These are phyloP conservation scores for Penicillium sp. DNA, from an alignment of 2,329 filamentous ascomycete genomes.

Conservation along the genomic window DNA sequence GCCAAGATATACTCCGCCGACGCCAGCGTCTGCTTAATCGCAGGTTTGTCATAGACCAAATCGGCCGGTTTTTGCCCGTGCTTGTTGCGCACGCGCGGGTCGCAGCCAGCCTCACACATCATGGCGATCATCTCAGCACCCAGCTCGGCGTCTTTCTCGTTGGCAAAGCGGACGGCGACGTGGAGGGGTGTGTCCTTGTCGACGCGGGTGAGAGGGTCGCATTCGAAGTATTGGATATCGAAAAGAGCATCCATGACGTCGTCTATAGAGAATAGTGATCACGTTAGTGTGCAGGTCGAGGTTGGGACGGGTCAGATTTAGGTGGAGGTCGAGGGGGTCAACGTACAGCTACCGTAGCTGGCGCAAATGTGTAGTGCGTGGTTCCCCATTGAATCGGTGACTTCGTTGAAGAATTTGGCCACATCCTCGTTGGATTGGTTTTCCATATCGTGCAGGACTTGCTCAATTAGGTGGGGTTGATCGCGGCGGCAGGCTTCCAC, in stretches of 20 bases:
- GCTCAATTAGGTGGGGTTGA: constrained; percentile 81
- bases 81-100: constrained; percentile 53
- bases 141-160: constrained; percentile 49
- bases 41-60: constrained; percentile 48
- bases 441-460: constrained; percentile 68
- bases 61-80: constrained; percentile 52
- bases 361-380: constrained; percentile 89
- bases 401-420: constrained; percentile 79
- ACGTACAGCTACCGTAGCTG: constrained; percentile 79
- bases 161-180: constrained; percentile 50
- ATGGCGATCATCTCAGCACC: constrained; percentile 53
- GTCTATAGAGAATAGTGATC: constrained; percentile 34
- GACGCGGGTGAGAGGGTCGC: constrained; percentile 51
- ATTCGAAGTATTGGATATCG: constrained; percentile 54
- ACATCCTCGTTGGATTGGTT: constrained; percentile 64
- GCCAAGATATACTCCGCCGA: constrained; percentile 53
- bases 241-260: constrained; percentile 53
- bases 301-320: not conserved
- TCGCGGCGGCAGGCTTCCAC: constrained; percentile 92
- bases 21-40: constrained; percentile 47
- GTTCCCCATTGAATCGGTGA: constrained; percentile 83
- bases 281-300: not conserved
- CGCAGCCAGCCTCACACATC: constrained; percentile 55
- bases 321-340: not conserved
- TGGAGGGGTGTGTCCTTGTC: constrained; percentile 54